Evolutionary conservation across 2,329 filamentous ascomycete species (phyloP).

Genomic region (Cladorrhinum sp.): DNA sequence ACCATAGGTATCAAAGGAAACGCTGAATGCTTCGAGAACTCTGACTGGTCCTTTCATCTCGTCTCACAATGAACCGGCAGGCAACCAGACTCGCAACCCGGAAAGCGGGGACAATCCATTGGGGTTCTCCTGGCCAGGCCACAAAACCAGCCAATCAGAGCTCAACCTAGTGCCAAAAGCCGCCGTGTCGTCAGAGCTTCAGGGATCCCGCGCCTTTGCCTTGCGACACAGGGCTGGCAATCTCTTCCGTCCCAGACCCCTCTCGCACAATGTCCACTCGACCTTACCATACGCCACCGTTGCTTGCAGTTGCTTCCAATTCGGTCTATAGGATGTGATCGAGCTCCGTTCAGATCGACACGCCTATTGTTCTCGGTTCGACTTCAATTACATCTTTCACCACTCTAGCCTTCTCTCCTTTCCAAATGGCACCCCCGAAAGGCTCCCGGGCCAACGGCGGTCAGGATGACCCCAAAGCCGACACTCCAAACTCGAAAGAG

Average conservation of each 20-base stretch:
- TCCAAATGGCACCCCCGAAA: conserved; percentile 46
- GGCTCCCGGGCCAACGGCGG: conserved; percentile 36
- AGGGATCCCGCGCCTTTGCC: conserved; percentile 14
- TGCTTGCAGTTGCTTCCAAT: conserved; percentile 5
- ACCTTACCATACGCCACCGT: conserved; percentile 8
- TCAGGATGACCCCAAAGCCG: conserved; percentile 45
- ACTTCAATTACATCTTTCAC: not conserved
- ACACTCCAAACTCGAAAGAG: conserved; percentile 42
- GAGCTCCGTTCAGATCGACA: not conserved
- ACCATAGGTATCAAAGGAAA: not conserved
- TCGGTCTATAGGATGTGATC: conserved; percentile 16
- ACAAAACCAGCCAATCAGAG: conserved; percentile 10
- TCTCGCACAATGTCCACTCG: conserved; percentile 21
- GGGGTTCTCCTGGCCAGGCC: not conserved
- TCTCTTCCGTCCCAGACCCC: conserved; percentile 20
- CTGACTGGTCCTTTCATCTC: not conserved
- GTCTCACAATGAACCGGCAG: not conserved
- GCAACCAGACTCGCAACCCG: not conserved
- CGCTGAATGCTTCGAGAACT: not conserved
- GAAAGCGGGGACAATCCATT: not conserved
- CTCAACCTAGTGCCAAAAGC: not conserved
- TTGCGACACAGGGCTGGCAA: conserved; percentile 23
- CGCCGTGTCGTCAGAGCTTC: conserved; percentile 25
- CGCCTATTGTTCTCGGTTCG: not conserved
- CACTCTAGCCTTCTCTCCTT: not conserved